Base-by-base conservation (phyloP, 2,329 filamentous ascomycete genomes). In the Fusarium robinianum region DNA sequence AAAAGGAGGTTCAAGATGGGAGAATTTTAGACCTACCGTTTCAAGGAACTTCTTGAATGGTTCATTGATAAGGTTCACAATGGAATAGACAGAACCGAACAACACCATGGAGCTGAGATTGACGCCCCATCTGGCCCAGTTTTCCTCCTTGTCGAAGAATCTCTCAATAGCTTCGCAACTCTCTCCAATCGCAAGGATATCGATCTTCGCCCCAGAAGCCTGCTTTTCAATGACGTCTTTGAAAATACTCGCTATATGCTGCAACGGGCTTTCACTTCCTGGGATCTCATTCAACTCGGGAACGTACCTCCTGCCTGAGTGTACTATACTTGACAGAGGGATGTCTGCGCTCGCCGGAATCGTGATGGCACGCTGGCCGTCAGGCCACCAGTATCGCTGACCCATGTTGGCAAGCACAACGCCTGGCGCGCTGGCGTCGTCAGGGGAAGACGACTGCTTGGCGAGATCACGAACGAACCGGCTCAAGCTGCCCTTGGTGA, bases 351-450 rank as follows among this genome's bases (percentile, higher is more conserved):
- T 87, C 3, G 75, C 77, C 0, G 63, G 62, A 2, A 76, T 64
- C 1, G 80, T 87, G 49, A 95, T 72, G 0, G 82, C 74, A 34
- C 78, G 76, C 37, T 76, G 69, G 2, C 76, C 76, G 37, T 79
- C 76, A 26, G 87, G 81, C 65, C 87, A 88, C 84, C 89, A 96
- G 58, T 84, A 73, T 12, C 88, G 72, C 68, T 95, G 84, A 5
- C 88, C 89, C 4, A 82, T 75, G 63, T 96, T 96, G 31, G 89
- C 80, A 17, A 96, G 72, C 18, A 96, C 70, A 42, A 96, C 70
- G 3, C 79, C 86, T 0, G 77, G 82, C 2, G 70, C 52, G 3
- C 64, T 55, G 0, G 61, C 18, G 14, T 73, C 69, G 0, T 55
- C 33, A 0, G 65, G 51, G 10, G 66, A 69, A 22, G 66, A 66